Percentiles rank a stretch among this genome's conserved stretches.
Evolutionary conservation across 768 basidiomycete species (phyloP).

Genomic region (Boletus vermiculosoides): DNA sequence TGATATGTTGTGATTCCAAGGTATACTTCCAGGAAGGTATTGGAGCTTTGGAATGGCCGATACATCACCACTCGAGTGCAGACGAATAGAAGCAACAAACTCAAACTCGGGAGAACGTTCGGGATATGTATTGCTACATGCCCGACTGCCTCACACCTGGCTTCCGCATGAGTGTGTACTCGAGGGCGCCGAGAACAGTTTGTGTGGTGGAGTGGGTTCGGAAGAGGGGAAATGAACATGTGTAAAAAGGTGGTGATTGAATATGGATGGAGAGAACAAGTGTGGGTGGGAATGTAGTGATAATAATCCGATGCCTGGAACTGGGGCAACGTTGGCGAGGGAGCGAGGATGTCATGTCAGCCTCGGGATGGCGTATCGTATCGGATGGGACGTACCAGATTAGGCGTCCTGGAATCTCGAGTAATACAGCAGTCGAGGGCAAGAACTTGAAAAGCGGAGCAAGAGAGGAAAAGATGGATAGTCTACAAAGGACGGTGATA

Average conservation of each 20-base stretch:
- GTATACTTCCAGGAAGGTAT: too few relatives aligned
- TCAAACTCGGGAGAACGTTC: neutral
- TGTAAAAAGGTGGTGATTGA: neutral
- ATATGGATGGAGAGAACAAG: too few relatives aligned
- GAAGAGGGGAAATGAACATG: too few relatives aligned
- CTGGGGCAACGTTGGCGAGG: neutral
- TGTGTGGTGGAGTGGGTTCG: neutral
- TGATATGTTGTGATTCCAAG: too few relatives aligned
- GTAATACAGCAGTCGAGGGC: neutral
- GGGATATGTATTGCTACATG: neutral
- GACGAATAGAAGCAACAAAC: too few relatives aligned
- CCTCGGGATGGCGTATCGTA: neutral
- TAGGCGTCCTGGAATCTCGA: neutral
- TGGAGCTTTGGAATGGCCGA: too few relatives aligned
- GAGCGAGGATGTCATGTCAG: neutral
- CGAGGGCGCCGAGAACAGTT: neutral
- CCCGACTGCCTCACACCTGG: neutral
- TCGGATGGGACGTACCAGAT: neutral
- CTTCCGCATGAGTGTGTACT: neutral
- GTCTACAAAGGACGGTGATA: neutral
- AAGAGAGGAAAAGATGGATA: neutral
- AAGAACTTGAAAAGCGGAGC: too few relatives aligned
- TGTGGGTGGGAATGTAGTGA: neutral
- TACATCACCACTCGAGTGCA: too few relatives aligned
- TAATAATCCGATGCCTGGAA: neutral